Percentiles rank a stretch among this genome's conserved stretches.
These are phyloP conservation scores for Plasmodium blacklocki DNA, from an alignment of 169 alveolate species.

Conservation along the genomic window DNA sequence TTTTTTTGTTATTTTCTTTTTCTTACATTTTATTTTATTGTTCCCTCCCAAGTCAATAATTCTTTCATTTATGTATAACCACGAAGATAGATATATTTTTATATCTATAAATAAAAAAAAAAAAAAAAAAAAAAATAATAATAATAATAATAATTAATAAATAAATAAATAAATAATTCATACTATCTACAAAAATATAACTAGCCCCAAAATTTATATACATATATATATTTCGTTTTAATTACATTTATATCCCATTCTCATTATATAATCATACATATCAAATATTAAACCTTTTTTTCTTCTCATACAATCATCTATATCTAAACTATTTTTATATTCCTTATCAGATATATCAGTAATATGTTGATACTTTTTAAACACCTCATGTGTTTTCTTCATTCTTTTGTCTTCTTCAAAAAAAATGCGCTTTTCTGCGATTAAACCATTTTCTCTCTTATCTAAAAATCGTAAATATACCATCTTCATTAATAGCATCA, in stretches of 20 bases:
- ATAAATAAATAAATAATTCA: neutral
- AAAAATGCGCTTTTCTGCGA: neutral
- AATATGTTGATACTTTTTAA: neutral
- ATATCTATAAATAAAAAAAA: conserved; percentile 15
- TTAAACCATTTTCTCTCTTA: neutral
- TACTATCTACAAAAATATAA: too few species aligned
- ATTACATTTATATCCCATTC: conserved; percentile 23
- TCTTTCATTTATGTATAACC: conserved; percentile 42
- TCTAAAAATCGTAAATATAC: conserved; percentile 24
- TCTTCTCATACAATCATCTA: conserved; percentile 22
- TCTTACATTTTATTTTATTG: neutral
- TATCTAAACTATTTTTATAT: neutral
- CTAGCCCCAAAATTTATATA: too few species aligned
- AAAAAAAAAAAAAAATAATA: neutral
- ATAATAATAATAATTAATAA: neutral
- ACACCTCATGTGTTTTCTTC: neutral
- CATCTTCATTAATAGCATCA: too few species aligned
- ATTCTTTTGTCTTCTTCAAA: neutral
- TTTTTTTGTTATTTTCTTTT: conserved; percentile 21
- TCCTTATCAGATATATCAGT: neutral
- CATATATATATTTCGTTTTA: neutral
- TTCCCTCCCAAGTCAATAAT: conserved; percentile 10
- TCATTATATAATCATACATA: conserved; percentile 47
- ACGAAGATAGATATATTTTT: conserved; percentile 58
- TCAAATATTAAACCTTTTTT: conserved; percentile 57